A percentile compares a stretch with the other conserved stretches of the same genome.
These are phyloP conservation scores for Dipteronia sinensis DNA, from an alignment of 345 rosid genomes.

Conservation along the genomic window DNA sequence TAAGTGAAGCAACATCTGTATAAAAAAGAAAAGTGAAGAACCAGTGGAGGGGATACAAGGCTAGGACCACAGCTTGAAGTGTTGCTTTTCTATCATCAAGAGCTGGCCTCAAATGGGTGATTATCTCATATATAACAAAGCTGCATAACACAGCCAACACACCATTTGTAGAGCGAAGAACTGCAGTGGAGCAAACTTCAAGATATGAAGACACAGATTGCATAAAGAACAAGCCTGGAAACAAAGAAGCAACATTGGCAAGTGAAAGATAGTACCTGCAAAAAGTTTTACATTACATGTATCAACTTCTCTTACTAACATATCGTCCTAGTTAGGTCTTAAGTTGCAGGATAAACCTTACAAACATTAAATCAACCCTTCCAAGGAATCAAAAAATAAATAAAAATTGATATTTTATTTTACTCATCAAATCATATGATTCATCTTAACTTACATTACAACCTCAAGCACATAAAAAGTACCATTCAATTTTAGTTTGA, in stretches of 20 bases:
- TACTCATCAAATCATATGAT: background rate
- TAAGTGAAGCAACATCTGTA: constrained; percentile 91
- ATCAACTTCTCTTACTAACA: constrained; percentile 25
- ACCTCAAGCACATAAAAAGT: background rate
- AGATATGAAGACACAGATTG: constrained; percentile 38
- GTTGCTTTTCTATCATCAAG: constrained; percentile 62
- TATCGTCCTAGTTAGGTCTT: background rate
- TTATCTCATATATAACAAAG: constrained; percentile 65
- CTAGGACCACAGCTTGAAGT: constrained; percentile 52
- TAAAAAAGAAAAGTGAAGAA: constrained; percentile 93
- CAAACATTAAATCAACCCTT: background rate
- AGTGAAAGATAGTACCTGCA: constrained; percentile 94
- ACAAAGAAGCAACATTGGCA: constrained; percentile 67
- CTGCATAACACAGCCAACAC: constrained; percentile 76
- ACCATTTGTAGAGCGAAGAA: constrained; percentile 70
- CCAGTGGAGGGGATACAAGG: constrained; percentile 90
- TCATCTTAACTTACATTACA: background rate
- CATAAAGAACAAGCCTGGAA: constrained; percentile 58
- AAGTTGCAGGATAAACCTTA: background rate
- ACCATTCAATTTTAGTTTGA: background rate
- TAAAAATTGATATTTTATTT: background rate
- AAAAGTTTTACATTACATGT: constrained; percentile 26
- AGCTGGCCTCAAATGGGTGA: constrained; percentile 56
- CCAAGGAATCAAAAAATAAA: background rate
- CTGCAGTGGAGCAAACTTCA: constrained; percentile 57